Evolutionary conservation across 2,329 filamentous ascomycete species (phyloP).

Genomic region (Trichoderma sp.): DNA sequence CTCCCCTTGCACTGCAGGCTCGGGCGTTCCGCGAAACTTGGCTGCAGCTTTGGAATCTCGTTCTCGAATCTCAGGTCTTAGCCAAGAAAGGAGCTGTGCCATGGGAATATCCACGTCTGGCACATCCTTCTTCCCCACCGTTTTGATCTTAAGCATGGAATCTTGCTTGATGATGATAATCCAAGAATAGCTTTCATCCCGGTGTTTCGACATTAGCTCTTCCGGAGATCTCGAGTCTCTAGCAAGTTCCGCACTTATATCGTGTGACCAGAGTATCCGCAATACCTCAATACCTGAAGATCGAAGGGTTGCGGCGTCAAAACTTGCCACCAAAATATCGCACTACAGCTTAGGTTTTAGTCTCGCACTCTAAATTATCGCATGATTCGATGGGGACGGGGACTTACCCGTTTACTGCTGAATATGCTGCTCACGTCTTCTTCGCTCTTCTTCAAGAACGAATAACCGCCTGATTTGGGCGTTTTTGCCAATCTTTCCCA

Average conservation of each 20-base stretch:
- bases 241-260: slow-evolving; percentile 85
- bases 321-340: slow-evolving; percentile 86
- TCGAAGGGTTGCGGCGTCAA: slow-evolving; percentile 72
- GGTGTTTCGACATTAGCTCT: slow-evolving; percentile 72
- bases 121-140: slow-evolving; percentile 70
- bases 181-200: slow-evolving; percentile 78
- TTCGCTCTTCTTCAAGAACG: slow-evolving; percentile 67
- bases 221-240: slow-evolving; percentile 75
- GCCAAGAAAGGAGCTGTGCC: slow-evolving; percentile 71
- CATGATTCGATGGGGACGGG: slow-evolving; percentile 28
- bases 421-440: slow-evolving; percentile 61
- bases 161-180: slow-evolving; percentile 83
- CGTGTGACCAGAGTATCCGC: slow-evolving; percentile 74
- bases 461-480: slow-evolving; percentile 51
- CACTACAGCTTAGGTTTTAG: slow-evolving; percentile 49
- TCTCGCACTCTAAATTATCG: neutral
- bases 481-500: slow-evolving; percentile 78
- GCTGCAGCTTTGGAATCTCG: slow-evolving; percentile 61
- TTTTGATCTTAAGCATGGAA: slow-evolving; percentile 74
- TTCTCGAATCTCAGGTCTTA: slow-evolving; percentile 78
- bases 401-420: slow-evolving; percentile 59
- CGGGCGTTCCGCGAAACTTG: slow-evolving; percentile 34
- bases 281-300: slow-evolving; percentile 74
- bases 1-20: slow-evolving; percentile 25
- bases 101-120: slow-evolving; percentile 71